Base-by-base conservation (phyloP, 2,329 filamentous ascomycete species). In the Fusarium veterinarium region DNA sequence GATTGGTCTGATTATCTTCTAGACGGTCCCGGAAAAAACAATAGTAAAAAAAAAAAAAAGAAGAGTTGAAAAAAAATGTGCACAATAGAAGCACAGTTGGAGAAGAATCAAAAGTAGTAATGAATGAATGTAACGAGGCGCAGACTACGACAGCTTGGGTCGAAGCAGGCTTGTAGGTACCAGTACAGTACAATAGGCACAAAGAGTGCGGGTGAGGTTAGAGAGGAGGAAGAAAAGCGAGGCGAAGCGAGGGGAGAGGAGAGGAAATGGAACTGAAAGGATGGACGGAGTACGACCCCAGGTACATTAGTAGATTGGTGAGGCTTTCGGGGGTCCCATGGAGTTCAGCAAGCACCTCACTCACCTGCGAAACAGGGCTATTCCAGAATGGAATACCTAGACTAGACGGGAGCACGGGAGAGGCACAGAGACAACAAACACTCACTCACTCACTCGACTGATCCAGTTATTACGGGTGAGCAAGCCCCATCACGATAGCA, bases 131-230 rank as follows among this genome's bases (percentile, higher is more conserved):
- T 58, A 77, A 73, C 38, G 65, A 60, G 56, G 67, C 69, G 67
- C 73, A 75, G 63, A 67, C 75, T 67, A 77, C 73, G 71, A 72
- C 73, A 75, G 33, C 59, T 65, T 51, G 37, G 49, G 64, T 67
- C 73, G 74, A 75, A 57, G 74, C 70, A 70, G 71, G 72, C 74
- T 72, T 49, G 52, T 46, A 56, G 37, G n/a, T 57, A 35, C 38
- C 52, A 25, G 41, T 49, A 37, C 55, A 49, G 23, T 30, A 57
- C 30, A 56, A 62, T 48, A 55, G 49, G 69, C 60, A 71, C 74
- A 62, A 61, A 65, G 61, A 25, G 74, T 69, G 72, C 67, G 63
- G 55, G 58, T 67, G 65, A 64, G 53, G 65, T 58, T 67, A 56
- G 49, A 57, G 51, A 66, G 46, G 38, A 51, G 45, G 71, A 63